These are phyloP conservation scores for Metarhizium rileyi DNA, from an alignment of 2,329 filamentous ascomycete genomes.

Conservation along the genomic window DNA sequence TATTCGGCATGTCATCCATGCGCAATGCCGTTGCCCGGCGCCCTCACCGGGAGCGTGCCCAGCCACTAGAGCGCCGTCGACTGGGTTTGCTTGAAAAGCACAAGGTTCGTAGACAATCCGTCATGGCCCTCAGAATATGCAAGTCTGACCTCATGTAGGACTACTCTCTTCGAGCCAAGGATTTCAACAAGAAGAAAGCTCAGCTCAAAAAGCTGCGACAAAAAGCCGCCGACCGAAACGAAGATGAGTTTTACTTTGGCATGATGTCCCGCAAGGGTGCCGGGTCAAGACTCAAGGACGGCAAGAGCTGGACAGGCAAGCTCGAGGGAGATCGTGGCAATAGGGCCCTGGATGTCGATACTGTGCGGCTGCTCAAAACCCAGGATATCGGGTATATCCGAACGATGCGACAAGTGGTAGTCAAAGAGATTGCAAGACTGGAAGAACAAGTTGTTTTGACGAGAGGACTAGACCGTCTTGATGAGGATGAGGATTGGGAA, in stretches of 20 bases:
- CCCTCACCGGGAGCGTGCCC: slow-evolving; percentile 82
- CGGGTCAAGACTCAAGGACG: slow-evolving; percentile 37
- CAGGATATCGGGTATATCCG: slow-evolving; percentile 58
- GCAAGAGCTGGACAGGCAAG: slow-evolving; percentile 43
- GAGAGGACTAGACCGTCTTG: slow-evolving; percentile 26
- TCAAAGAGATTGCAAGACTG: slow-evolving; percentile 46
- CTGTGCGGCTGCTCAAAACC: slow-evolving; percentile 55
- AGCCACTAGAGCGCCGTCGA: slow-evolving; percentile 72
- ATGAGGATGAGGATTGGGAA: slow-evolving; percentile 24
- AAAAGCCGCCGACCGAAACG: slow-evolving; percentile 57
- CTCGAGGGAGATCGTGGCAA: slow-evolving; percentile 50
- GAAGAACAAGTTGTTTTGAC: slow-evolving; percentile 43
- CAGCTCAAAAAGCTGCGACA: slow-evolving; percentile 48
- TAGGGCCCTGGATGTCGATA: slow-evolving; percentile 43
- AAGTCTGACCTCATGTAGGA: slow-evolving; percentile 31
- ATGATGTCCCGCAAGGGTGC: slow-evolving; percentile 56
- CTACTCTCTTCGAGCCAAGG: slow-evolving; percentile 54
- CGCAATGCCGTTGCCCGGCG: slow-evolving; percentile 64
- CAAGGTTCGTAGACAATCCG: slow-evolving; percentile 47
- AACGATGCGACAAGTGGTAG: slow-evolving; percentile 49
- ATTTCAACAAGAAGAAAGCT: slow-evolving; percentile 56
- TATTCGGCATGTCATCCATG: slow-evolving; percentile 42
- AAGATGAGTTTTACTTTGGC: slow-evolving; percentile 64
- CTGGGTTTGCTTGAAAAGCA: slow-evolving; percentile 93
- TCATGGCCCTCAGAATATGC: slow-evolving; percentile 1